These are phyloP conservation scores for Trichoderma reesei DNA, from an alignment of 495 filamentous ascomycete genomes.

Conservation along the genomic window DNA sequence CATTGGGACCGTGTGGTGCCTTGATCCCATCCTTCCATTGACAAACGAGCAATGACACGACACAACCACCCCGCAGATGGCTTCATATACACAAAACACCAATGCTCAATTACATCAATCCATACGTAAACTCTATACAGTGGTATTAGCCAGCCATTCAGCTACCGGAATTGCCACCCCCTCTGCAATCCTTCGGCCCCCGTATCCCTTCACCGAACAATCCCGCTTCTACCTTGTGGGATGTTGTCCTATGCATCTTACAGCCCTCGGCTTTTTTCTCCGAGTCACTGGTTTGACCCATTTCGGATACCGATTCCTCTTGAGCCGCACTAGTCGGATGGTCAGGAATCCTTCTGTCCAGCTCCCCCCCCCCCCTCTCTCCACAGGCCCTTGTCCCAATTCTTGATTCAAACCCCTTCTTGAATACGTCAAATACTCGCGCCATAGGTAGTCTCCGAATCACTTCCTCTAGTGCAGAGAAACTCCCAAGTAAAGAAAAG, in stretches of 20 bases:
- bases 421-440: too few species aligned
- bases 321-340: not conserved
- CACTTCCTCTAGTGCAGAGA: not conserved
- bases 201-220: not conserved
- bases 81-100: not conserved
- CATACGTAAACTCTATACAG: not conserved
- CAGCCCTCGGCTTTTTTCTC: not conserved
- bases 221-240: not conserved
- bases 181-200: not conserved
- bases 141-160: not conserved
- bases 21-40: too few species aligned
- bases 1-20: too few species aligned
- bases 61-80: too few species aligned
- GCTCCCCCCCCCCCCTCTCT: not conserved
- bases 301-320: not conserved
- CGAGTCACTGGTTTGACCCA: not conserved
- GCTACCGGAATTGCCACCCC: not conserved
- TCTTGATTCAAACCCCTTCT: not conserved
- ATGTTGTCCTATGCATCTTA: not conserved
- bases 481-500: not conserved
- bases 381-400: not conserved
- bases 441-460: too few species aligned
- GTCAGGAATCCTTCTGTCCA: not conserved
- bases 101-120: not conserved
- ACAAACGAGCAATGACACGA: too few species aligned